Percentiles rank a stretch among this genome's conserved stretches.
These are phyloP conservation scores for Claviceps purpurea DNA, from an alignment of 2,329 filamentous ascomycete genomes.

Conservation along the genomic window DNA sequence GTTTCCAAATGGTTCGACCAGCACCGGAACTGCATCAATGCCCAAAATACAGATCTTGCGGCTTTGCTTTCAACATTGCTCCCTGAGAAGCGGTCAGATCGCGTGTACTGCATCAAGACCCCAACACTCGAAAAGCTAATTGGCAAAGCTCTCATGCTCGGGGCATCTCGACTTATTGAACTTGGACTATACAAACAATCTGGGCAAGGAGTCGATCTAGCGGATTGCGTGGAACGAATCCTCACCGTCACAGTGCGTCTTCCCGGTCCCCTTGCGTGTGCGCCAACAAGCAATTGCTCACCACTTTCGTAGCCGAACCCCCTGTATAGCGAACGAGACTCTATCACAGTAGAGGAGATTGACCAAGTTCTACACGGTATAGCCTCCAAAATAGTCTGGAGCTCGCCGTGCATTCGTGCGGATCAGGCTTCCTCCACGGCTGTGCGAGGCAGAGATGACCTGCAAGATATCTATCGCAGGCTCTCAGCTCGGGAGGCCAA, in stretches of 20 bases:
- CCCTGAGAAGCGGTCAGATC: constrained; percentile 62
- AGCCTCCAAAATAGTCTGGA: constrained; percentile 58
- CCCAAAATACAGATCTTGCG: constrained; percentile 39
- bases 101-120: constrained; percentile 60
- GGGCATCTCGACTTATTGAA: constrained; percentile 44
- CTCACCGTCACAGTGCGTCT: constrained; percentile 43
- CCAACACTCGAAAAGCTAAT: constrained; percentile 52
- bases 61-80: constrained; percentile 65
- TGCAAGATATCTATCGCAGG: constrained; percentile 45
- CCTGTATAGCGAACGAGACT: constrained; percentile 13
- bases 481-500: constrained; percentile 61
- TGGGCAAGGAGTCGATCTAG: constrained; percentile 51
- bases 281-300: not conserved
- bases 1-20: constrained; percentile 55
- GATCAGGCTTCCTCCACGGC: constrained; percentile 11
- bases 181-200: constrained; percentile 49
- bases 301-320: constrained; percentile 29
- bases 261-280: not conserved
- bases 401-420: constrained; percentile 45
- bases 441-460: constrained; percentile 24
- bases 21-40: constrained; percentile 45
- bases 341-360: constrained; percentile 58
- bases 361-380: constrained; percentile 52
- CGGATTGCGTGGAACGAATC: constrained; percentile 53
- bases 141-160: constrained; percentile 50